Evolutionary conservation across 2,329 filamentous ascomycete genomes (phyloP), one percentile per base, ranked within the genome.

Genomic region (Fusarium anguioides): DNA sequence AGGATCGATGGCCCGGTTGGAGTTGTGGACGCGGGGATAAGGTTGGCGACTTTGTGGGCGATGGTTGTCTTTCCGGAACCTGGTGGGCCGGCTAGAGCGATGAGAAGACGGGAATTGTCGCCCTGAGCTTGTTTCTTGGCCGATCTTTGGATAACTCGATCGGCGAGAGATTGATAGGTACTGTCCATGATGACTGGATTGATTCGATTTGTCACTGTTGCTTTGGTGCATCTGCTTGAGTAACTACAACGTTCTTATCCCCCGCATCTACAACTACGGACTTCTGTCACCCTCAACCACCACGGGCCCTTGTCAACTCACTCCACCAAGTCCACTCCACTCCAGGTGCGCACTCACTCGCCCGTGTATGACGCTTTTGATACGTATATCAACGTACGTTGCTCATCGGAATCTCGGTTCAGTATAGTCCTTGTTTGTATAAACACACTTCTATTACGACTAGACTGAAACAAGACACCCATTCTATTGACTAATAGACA

Each of bases 1-100:
- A 69, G 60, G 8, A 64, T 64, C 17, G 69, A 69, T n/a, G 63
- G 66, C 11, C 37, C 53, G 21, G 49, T 55, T 17, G 57, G 54
- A 18, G 49, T 55, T 17, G 57, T 51, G 12, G 51, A 58, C 14
- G 50, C 46, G 20, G 53, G 35, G 15, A 71, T 40, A 10, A 59
- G 55, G 6, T 64, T 51, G 46, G 52, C 58, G 18, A 68, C 68
- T 8, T 23, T 39, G 39, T 54, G 47, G 42, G 70, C 66, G 35
- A 72, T 72, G 60, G 68, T 27, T 60, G 60, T 47, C 71, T 41
- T 41, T 26, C 39, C 39, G 39, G 39, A 41, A 4, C 39, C 39
- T 17, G 39, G 39, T n/a, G 39, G 39, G 8, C 39, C 39, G 10
- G 39, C 39, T 8, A 41, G 23, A 39, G 68, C 70, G 23, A 73